phyloP scores from a whole-genome alignment of 176 grass and related monocot genomes.

The Bothriochloa decipiens region DNA sequence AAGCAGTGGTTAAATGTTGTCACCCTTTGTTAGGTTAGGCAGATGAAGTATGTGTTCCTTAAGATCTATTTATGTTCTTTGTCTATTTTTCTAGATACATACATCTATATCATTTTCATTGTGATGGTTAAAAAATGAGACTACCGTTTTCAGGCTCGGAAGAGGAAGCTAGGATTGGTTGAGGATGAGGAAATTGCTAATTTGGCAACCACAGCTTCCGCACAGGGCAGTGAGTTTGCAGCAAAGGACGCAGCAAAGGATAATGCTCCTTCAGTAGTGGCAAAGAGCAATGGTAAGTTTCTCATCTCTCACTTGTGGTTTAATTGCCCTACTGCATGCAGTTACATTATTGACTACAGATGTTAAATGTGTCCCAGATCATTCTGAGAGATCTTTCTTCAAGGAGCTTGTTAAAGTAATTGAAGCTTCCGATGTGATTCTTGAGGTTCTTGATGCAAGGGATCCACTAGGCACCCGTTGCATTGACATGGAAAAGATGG shows the following conservation, averaged over 20 bases:
- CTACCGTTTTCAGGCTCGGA: conserved; percentile 56
- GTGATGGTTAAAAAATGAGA: background rate
- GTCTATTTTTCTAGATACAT: background rate
- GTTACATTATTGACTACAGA: background rate
- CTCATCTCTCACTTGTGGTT: background rate
- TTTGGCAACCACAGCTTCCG: conserved; percentile 54
- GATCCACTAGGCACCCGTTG: conserved; percentile 78
- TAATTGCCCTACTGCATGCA: background rate
- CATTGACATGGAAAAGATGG: conserved; percentile 88
- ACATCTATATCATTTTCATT: background rate
- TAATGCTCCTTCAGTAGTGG: conserved; percentile 27
- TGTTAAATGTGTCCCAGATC: conserved; percentile 52
- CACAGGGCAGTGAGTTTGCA: conserved; percentile 46
- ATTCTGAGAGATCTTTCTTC: conserved; percentile 94
- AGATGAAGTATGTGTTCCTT: background rate
- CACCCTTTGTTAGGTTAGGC: background rate
- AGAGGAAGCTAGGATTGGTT: conserved; percentile 75
- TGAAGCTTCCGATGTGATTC: conserved; percentile 84
- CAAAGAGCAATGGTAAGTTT: conserved; percentile 73
- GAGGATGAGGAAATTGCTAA: conserved; percentile 67
- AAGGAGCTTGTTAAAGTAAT: conserved; percentile 98
- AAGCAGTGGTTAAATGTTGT: background rate
- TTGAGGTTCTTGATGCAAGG: conserved; percentile 93
- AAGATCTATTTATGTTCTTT: conserved; percentile 5
- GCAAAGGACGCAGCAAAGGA: conserved; percentile 54